Base-by-base conservation (phyloP, 2,329 filamentous ascomycete species). In the Pseudofabraea citricarpa region DNA sequence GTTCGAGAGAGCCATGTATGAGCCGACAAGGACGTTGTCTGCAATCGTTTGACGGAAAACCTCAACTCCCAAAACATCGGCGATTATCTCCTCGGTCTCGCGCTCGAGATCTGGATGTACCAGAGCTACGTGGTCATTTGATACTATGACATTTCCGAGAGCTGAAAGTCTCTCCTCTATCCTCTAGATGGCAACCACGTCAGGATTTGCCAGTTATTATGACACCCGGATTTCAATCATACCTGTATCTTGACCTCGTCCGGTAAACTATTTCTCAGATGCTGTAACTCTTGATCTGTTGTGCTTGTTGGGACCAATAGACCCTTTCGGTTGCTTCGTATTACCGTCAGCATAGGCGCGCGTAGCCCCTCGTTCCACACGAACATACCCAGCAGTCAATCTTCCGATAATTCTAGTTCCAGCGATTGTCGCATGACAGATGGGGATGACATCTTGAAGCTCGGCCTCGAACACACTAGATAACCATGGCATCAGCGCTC, bases 41-140 rank as follows among this genome's bases (percentile, higher is more conserved):
- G 91, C 90, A 48, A 98, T 86, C 36, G 93, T 97, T 74, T 98
- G 93, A 51, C 88, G 75, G 72, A 93, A 94, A 9, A 93, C 87
- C 66, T 94, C 87, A 45, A 94, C 87, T 50, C 87, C 87, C 16
- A 94, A 73, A 47, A 95, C 88, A 64, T 98, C 93, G 58, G 93
- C 89, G 62, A 98, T 90, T 56, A 98, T 96, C 73, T 98, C 93
- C 70, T 98, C 93, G 13, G 90, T 96, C 74, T 98, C 93, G 50
- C 91, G 86, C 75, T 97, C 93, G 48, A 98, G 75, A 62, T 98
- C 93, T 9, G 93, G 93, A 65, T 98, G 93, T 49, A 97, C 83
- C 35, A 98, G 83, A 41, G 93, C 93, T 55, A 97, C 93, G 69
- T 96, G 90, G 69, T 98, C 93, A 68, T 97, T 97, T 60, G 82